A percentile compares a stretch with the other conserved stretches of the same genome.
These are phyloP conservation scores for Kluyveromyces starmeri DNA, from an alignment of 805 yeast genomes.

Conservation along the genomic window DNA sequence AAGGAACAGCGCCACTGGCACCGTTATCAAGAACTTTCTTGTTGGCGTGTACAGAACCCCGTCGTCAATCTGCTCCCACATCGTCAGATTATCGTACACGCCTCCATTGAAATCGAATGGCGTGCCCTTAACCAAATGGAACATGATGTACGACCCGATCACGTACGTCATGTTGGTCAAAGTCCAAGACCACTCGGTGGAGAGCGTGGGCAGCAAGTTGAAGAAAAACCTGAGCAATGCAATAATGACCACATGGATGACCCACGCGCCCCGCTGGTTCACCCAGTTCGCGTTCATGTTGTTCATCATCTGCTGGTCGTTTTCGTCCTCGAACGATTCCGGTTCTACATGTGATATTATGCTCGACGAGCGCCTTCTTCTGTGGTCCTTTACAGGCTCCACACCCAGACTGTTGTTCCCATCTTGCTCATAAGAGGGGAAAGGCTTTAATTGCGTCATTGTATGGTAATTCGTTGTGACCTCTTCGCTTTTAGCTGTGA, in stretches of 20 bases:
- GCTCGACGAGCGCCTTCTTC: constrained; percentile 76
- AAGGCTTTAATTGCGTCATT: constrained; percentile 18
- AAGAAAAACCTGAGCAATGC: constrained; percentile 63
- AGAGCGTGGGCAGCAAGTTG: constrained; percentile 72
- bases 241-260: constrained; percentile 79
- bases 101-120: constrained; percentile 97
- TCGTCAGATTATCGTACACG: constrained; percentile 88
- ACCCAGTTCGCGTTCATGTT: constrained; percentile 96
- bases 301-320: constrained; percentile 81
- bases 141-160: constrained; percentile 90
- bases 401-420: background rate
- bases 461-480: too few species aligned
- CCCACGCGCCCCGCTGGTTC: constrained; percentile 93
- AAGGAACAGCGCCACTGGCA: constrained; percentile 83
- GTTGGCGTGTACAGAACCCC: constrained; percentile 98
- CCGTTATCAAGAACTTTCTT: constrained; percentile 82
- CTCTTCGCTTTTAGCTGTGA: too few species aligned
- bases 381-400: constrained; percentile 30
- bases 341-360: constrained; percentile 88
- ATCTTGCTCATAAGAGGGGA: constrained; percentile 21
- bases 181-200: constrained; percentile 86
- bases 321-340: constrained; percentile 83
- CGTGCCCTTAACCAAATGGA: constrained; percentile 92
- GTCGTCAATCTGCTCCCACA: constrained; percentile 97
- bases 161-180: constrained; percentile 85